Base-by-base conservation (phyloP, 805 yeast species). In the Naumovozyma dairenensis region DNA sequence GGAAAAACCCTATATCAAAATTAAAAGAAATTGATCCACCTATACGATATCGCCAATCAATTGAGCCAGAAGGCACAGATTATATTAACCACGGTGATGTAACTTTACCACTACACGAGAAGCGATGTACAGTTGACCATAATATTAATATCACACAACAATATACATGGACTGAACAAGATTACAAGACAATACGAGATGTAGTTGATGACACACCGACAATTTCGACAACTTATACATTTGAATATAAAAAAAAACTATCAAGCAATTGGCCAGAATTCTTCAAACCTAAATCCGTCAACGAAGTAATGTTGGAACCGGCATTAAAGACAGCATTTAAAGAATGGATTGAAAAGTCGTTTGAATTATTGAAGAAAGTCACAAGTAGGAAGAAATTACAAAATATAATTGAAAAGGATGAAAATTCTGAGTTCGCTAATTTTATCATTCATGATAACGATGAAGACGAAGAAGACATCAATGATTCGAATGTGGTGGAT, bases 341-440 rank as follows among this genome's bases (percentile, higher is more conserved):
- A 10, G 34, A 32, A 4, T 65, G 69, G 66, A 35, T 65, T 0
- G 13, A 29, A 3, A 42, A 44, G 16, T 56, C 67, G 0, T 62
- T 64, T 36, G 40, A 32, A 7, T 57, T 50, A 17, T 35, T 65
- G 25, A 62, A 57, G 37, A 57, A 42, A 26, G 36, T 42, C 6
- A 61, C 64, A 0, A 54, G 57, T 19, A 52, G 68, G 34, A 57
- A 55, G 6, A 49, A 49, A 31, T 44, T 64, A 26, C 37, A 46
- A n/a, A 48, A 46, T 20, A 37, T 43, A 10, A 12, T 24, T 10
- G 26, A 6, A 10, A 24, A 24, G 7, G 26, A 24, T 6, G 26
- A 24, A 12, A 14, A 8, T 7, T 43, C 37, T 20, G 60, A 50
- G 16, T 32, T 57, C 19, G 59, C 44, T 37, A 56, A 53, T 24